Evolutionary conservation across 2,329 filamentous ascomycete species (phyloP).

Genomic region (Rhynchosporium graminicola): DNA sequence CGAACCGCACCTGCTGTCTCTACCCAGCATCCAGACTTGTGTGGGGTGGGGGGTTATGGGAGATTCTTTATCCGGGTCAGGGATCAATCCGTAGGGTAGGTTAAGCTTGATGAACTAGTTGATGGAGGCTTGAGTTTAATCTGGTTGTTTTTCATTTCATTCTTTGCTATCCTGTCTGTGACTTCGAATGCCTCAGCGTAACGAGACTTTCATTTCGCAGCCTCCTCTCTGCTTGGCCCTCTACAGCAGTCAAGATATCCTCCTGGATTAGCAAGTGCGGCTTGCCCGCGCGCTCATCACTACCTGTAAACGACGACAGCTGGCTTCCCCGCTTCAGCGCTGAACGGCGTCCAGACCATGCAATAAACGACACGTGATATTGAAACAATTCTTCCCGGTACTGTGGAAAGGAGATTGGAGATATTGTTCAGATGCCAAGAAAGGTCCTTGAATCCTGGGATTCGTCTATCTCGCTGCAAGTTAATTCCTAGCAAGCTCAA

Average conservation of each 20-base stretch:
- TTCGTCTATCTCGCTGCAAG: too few species aligned
- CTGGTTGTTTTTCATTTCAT: not conserved
- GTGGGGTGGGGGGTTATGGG: not conserved
- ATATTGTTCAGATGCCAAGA: too few species aligned
- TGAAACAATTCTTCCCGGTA: not conserved
- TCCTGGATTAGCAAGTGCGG: conserved; percentile 10
- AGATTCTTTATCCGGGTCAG: conserved; percentile 1
- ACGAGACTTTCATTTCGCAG: not conserved
- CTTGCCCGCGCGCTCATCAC: not conserved
- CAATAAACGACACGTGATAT: conserved; percentile 7
- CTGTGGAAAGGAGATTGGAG: not conserved
- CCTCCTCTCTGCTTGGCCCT: not conserved
- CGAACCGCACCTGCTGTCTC: not conserved
- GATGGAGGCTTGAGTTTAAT: conserved; percentile 1
- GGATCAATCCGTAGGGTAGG: not conserved
- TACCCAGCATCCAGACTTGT: not conserved
- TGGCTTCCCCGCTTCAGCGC: conserved; percentile 6
- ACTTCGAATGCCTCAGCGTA: not conserved
- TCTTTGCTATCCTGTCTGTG: not conserved
- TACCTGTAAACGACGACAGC: not conserved
- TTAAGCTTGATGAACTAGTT: not conserved
- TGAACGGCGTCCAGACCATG: not conserved
- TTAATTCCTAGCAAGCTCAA: not conserved
- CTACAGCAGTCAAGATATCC: not conserved
- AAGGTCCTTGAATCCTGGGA: too few species aligned